A percentile compares a stretch with the other conserved stretches of the same genome.
phyloP scores from a whole-genome alignment of 1,284 basidiomycete species.

The Sanghuangporus sanghuang region DNA sequence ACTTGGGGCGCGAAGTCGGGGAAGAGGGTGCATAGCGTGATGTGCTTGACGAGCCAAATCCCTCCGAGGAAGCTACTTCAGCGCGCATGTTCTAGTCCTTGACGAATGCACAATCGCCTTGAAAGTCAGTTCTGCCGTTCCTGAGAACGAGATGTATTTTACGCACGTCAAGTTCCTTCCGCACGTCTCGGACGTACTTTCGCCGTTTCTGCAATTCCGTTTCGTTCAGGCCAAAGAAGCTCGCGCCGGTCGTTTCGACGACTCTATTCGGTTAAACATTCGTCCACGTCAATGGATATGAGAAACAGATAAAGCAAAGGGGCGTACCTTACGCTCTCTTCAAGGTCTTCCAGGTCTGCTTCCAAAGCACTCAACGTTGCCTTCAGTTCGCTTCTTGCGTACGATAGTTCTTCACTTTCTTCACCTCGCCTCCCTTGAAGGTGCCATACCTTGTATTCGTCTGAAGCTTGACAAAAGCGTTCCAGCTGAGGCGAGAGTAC shows the following conservation, averaged over 20 bases:
- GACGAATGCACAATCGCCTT: slow-evolving; percentile 18
- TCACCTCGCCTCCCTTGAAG: slow-evolving; percentile 20
- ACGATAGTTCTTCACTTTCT: slow-evolving; percentile 66
- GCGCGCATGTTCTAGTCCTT: slow-evolving; percentile 21
- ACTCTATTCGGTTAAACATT: slow-evolving; percentile 40
- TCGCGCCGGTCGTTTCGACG: slow-evolving; percentile 75
- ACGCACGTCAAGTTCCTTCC: slow-evolving; percentile 73
- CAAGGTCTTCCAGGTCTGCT: slow-evolving; percentile 82
- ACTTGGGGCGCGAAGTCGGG: slow-evolving; percentile 8
- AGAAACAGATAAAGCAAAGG: not conserved
- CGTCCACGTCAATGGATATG: not conserved
- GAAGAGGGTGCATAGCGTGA: slow-evolving; percentile 11
- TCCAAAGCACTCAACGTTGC: slow-evolving; percentile 72
- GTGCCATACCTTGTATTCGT: slow-evolving; percentile 66
- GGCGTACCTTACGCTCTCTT: slow-evolving; percentile 77
- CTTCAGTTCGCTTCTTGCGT: slow-evolving; percentile 73
- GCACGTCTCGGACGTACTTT: slow-evolving; percentile 69
- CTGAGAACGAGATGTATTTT: not conserved
- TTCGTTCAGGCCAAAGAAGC: slow-evolving; percentile 78
- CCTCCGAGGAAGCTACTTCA: slow-evolving; percentile 28
- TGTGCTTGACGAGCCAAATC: not conserved
- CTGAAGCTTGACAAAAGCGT: slow-evolving; percentile 71
- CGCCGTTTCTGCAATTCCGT: slow-evolving; percentile 68
- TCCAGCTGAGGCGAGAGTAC: slow-evolving; percentile 61
- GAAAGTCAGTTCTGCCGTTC: not conserved